Evolutionary conservation across 495 filamentous ascomycete genomes (phyloP).

Genomic region (Trichoderma asperelloides): DNA sequence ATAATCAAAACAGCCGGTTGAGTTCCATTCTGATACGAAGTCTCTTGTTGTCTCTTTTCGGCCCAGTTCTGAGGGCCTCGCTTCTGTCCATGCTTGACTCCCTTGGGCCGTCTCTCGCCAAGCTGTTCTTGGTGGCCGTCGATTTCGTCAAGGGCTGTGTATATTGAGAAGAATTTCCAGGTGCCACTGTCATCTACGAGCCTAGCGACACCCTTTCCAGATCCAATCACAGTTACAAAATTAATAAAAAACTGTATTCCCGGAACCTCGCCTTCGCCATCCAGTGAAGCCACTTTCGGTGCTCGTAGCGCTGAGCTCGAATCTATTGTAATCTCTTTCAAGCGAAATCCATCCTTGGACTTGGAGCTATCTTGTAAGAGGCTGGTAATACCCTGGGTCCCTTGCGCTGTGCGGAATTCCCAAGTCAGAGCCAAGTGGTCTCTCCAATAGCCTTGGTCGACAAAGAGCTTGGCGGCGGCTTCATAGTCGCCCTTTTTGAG

Average conservation of each 20-base stretch:
- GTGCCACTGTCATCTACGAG: slow-evolving; percentile 41
- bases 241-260: slow-evolving; percentile 46
- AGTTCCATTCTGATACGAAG: slow-evolving; percentile 40
- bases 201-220: slow-evolving; percentile 48
- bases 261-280: slow-evolving; percentile 34
- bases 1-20: slow-evolving; percentile 61
- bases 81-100: slow-evolving; percentile 40
- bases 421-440: slow-evolving; percentile 54
- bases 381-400: slow-evolving; percentile 37
- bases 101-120: slow-evolving; percentile 37
- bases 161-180: slow-evolving; percentile 61
- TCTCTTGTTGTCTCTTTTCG: slow-evolving; percentile 47
- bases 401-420: slow-evolving; percentile 51
- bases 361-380: slow-evolving; percentile 31
- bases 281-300: slow-evolving; percentile 38
- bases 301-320: slow-evolving; percentile 29
- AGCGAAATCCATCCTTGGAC: slow-evolving; percentile 22
- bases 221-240: slow-evolving; percentile 43
- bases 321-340: slow-evolving; percentile 43
- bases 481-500: slow-evolving; percentile 30
- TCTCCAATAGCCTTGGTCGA: slow-evolving; percentile 52
- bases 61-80: slow-evolving; percentile 51
- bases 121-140: slow-evolving; percentile 43
- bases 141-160: slow-evolving; percentile 48
- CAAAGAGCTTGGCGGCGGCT: slow-evolving; percentile 37